Percentiles rank a stretch among this genome's conserved stretches.
phyloP scores from a whole-genome alignment of 495 filamentous ascomycete species.

The Penicillium macrosclerotiorum region DNA sequence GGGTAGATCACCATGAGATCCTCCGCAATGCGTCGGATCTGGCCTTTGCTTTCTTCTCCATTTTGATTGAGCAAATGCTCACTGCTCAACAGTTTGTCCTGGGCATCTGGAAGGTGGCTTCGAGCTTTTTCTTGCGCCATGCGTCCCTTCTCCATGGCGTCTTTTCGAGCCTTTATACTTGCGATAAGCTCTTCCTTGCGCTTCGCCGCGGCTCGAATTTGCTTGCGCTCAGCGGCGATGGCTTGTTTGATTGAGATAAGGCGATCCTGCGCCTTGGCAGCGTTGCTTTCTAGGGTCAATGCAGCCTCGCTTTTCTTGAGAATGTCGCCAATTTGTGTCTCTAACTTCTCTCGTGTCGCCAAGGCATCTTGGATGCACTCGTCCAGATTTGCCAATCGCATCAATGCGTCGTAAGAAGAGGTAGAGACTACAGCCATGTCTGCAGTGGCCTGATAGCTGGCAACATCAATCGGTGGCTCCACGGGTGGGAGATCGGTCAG shows the following conservation, averaged over 20 bases:
- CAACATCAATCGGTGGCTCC: constrained; percentile 22
- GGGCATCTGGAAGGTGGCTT: constrained; percentile 47
- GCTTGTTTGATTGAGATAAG: constrained; percentile 57
- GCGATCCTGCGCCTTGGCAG: constrained; percentile 64
- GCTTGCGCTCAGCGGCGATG: constrained; percentile 60
- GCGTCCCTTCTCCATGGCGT: constrained; percentile 63
- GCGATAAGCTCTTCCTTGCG: constrained; percentile 61
- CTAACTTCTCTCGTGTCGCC: constrained; percentile 68
- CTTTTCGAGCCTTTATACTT: constrained; percentile 62
- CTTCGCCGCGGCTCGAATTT: constrained; percentile 57
- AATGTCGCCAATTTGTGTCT: constrained; percentile 73
- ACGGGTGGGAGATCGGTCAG: constrained; percentile 57
- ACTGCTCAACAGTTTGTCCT: constrained; percentile 57
- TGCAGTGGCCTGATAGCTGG: constrained; percentile 26
- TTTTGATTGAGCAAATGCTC: constrained; percentile 53
- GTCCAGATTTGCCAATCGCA: constrained; percentile 85
- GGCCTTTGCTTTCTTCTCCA: constrained; percentile 65
- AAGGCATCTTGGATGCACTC: constrained; percentile 91
- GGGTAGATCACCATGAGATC: constrained; percentile 76
- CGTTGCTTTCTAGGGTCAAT: constrained; percentile 44
- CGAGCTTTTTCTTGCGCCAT: constrained; percentile 54
- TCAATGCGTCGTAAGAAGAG: constrained; percentile 87
- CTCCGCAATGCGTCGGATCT: constrained; percentile 82
- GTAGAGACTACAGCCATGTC: constrained; percentile 48
- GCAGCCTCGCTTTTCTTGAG: constrained; percentile 53